Conservation (phyloP, 805 yeast genomes). For the Candida insectorum region DNA sequence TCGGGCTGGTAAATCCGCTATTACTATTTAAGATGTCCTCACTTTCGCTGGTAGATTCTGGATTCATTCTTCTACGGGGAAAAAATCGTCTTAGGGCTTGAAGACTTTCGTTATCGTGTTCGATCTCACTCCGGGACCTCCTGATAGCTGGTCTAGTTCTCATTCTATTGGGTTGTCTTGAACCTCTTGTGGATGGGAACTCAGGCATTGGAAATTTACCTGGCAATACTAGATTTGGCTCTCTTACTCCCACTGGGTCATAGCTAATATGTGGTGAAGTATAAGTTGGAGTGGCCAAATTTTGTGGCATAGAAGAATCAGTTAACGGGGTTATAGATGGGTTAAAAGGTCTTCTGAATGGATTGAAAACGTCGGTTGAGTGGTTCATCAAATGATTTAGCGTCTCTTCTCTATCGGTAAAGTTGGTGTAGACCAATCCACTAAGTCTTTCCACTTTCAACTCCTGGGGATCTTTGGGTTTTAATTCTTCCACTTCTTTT, state of each 20-base stretch:
- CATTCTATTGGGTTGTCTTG: neutral
- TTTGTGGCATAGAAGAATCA: constrained; percentile 33
- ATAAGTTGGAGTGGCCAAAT: constrained; percentile 20
- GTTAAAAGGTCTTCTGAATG: constrained; percentile 32
- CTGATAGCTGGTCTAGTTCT: neutral
- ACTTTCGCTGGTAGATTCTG: too few species aligned
- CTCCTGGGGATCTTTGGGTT: constrained; percentile 15
- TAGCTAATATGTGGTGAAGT: constrained; percentile 5
- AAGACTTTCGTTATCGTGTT: too few species aligned
- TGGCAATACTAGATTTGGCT: constrained; percentile 30
- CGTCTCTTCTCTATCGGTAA: constrained; percentile 14
- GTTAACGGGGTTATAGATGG: constrained; percentile 37
- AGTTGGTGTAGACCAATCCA: constrained; percentile 10
- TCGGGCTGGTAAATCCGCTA: too few species aligned
- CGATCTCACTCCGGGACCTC: too few species aligned
- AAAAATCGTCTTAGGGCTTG: too few species aligned
- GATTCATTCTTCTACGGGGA: too few species aligned
- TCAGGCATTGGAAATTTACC: constrained; percentile 27
- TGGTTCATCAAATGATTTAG: constrained; percentile 22
- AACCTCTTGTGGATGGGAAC: constrained; percentile 4
- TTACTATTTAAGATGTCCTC: too few species aligned
- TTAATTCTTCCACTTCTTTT: constrained; percentile 28
- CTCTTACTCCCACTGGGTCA: constrained; percentile 5
- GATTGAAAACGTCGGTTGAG: constrained; percentile 37
- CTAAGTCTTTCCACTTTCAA: constrained; percentile 12